Evolutionary conservation across 2,329 filamentous ascomycete genomes (phyloP), one percentile per base, ranked within the genome.

Genomic region (Colletotrichum higginsianum): DNA sequence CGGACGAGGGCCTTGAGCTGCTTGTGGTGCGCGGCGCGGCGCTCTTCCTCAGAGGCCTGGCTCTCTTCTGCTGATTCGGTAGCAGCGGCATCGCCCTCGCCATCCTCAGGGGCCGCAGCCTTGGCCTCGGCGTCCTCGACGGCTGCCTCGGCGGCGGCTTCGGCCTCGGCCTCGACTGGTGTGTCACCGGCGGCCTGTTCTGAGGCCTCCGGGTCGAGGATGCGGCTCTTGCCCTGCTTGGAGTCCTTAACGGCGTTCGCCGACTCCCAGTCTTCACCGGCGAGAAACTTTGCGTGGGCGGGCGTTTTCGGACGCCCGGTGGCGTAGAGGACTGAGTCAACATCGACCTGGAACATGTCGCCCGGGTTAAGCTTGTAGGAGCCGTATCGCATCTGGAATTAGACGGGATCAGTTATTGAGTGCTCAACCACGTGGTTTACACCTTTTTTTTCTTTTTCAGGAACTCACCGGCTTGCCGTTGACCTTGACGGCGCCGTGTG

Each of bases 291-390:
- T n/a, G 65, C 58, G 55, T 67, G 67, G 40, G 63, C 55, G 53
- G 75, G 49, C 73, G 87, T 82, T 82, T 95, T 96, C 60, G 89
- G 88, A 35, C 89, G 87, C 70, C 96, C 96, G 1, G 95, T 98
- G 44, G 94, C 96, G 78, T 89, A 95, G 82, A 99, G 88, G 67
- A 99, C 96, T 76, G 92, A 91, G 49, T 98, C 94, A 46, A 93
- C 88, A 23, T 98, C 93, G 77, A 99, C 96, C 81, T 97, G 94
- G 87, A 99, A 99, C 91, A 99, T 94, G 81, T 99, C 96, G 76
- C 96, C 96, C 3, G 96, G 97, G 82, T 99, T 99, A 49, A 99
- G 89, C 75, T 95, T 91, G 82, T 99, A 99, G 66, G 94, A 93
- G 11, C 96, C 95, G 79, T 96, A 94, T 74, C 89, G 87, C 93